These are phyloP conservation scores for Cadophora sp. DNA, from an alignment of 2,329 filamentous ascomycete species.

Conservation along the genomic window DNA sequence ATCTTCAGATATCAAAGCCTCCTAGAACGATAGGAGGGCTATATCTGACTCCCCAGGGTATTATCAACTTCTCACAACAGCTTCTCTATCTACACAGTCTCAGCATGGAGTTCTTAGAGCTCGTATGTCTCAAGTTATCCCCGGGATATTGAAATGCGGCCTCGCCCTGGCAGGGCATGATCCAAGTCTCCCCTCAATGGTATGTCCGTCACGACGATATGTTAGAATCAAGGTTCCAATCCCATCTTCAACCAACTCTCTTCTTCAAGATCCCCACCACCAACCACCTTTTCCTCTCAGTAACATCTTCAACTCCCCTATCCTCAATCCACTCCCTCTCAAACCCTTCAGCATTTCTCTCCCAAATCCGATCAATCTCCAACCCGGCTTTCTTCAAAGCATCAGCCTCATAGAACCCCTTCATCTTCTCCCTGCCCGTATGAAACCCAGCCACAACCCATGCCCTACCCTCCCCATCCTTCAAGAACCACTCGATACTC, in stretches of 20 bases:
- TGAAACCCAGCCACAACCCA: conserved; percentile 77
- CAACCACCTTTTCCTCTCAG: conserved; percentile 74
- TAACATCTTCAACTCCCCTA: conserved; percentile 65
- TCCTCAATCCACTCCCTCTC: conserved; percentile 68
- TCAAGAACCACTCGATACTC: conserved; percentile 69
- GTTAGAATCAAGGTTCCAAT: not conserved
- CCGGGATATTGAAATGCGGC: not conserved
- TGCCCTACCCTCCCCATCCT: conserved; percentile 51
- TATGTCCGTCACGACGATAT: not conserved
- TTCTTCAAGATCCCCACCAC: conserved; percentile 61
- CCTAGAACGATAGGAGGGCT: no score
- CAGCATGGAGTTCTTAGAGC: not conserved
- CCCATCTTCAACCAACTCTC: conserved; percentile 13
- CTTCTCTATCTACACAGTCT: not conserved
- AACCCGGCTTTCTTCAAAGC: conserved; percentile 58
- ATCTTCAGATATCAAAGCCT: no score
- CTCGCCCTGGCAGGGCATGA: not conserved
- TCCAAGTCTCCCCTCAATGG: not conserved
- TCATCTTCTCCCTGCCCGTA: conserved; percentile 70
- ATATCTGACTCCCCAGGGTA: not conserved
- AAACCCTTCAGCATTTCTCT: conserved; percentile 70
- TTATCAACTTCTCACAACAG: not conserved
- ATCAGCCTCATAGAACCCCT: conserved; percentile 64
- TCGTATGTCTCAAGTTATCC: not conserved
- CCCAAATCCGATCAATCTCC: conserved; percentile 69